Base-by-base conservation (phyloP, 78 protist species). In the Creolimax fragrantissima region DNA sequence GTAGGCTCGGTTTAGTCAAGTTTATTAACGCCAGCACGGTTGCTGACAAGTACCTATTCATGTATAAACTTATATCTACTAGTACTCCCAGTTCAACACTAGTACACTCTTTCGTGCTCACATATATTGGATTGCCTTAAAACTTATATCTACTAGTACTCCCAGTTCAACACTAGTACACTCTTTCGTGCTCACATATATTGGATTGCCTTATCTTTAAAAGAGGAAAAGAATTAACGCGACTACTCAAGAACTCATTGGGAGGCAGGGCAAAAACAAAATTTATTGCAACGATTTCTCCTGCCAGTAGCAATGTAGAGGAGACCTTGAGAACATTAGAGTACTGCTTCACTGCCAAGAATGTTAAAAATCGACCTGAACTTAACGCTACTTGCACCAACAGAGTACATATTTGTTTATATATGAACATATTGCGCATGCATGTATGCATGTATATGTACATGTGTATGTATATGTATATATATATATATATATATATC, bases 201-300 rank as follows among this genome's bases (percentile, higher is more conserved):
- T n/a, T n/a, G n/a, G n/a, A n/a, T n/a, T n/a, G n/a, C n/a, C n/a
- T n/a, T n/a, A n/a, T n/a, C 5, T 3, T 81, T 2, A 90, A 83
- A 44, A 44, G 97, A 2, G 96, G 94, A 11, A 81, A 93, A 42
- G 96, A 96, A 84, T 95, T 98, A 89, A 98, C 99, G 0, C 44
- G 97, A 41, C 93, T 98, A 17, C 97, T 98, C 32, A 96, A 95
- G 90, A 98, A 98, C 44, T 96, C 98, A 39, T 95, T 98, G 5
- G 99, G 99, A 32, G 99, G 99, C 4, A 36, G 42, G 24, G 89
- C 99, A 2, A 96, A 97, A 94, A 98, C 99, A 66, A 93, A 92
- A 89, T 96, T 98, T 86, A 93, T 98, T 39, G 98, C 99, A 11
- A 97, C 98, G 11, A 88, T 97, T 24, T 94, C 97, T 0, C 99